A percentile compares a stretch with the other conserved stretches of the same genome.
phyloP scores from a whole-genome alignment of 108 stramenopile species.

The Fragilaria crotonensis region DNA sequence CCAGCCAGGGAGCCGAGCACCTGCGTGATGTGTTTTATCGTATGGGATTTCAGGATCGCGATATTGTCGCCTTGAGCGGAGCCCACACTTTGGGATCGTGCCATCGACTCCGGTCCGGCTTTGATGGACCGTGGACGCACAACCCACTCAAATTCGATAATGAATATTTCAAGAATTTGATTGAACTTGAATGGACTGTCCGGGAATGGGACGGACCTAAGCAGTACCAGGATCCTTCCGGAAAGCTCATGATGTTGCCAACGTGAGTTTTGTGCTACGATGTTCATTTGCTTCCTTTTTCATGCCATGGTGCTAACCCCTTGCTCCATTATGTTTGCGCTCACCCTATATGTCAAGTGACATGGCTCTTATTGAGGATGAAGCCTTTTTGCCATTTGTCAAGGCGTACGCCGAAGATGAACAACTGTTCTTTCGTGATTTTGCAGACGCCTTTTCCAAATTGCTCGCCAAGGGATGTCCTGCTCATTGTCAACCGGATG shows the following conservation, averaged over 20 bases:
- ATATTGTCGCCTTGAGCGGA: slow-evolving; percentile 64
- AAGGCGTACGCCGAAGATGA: slow-evolving; percentile 70
- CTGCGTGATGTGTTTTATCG: slow-evolving; percentile 68
- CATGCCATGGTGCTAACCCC: too few species aligned
- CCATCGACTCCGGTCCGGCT: slow-evolving; percentile 37
- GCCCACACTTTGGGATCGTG: slow-evolving; percentile 55
- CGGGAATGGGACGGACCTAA: slow-evolving; percentile 36
- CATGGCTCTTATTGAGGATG: slow-evolving; percentile 54
- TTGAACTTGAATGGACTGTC: slow-evolving; percentile 44
- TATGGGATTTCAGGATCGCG: slow-evolving; percentile 78
- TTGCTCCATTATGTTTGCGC: too few species aligned
- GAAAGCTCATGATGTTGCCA: slow-evolving; percentile 67
- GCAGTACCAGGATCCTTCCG: slow-evolving; percentile 36
- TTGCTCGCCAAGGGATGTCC: slow-evolving; percentile 62
- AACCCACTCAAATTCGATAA: slow-evolving; percentile 45
- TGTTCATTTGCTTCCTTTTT: too few species aligned
- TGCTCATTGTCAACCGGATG: too few species aligned
- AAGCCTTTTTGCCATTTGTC: slow-evolving; percentile 34
- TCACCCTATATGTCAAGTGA: too few species aligned
- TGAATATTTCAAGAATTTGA: slow-evolving; percentile 42
- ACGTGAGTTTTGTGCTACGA: too few species aligned
- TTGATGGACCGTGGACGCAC: slow-evolving; percentile 55
- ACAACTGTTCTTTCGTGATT: slow-evolving; percentile 56
- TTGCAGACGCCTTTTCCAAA: slow-evolving; percentile 65
- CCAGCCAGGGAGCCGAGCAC: slow-evolving; percentile 36